A percentile compares a stretch with the other conserved stretches of the same genome.
Conservation (phyloP, 495 filamentous ascomycete species). For the Penicillium longicatenatum region DNA sequence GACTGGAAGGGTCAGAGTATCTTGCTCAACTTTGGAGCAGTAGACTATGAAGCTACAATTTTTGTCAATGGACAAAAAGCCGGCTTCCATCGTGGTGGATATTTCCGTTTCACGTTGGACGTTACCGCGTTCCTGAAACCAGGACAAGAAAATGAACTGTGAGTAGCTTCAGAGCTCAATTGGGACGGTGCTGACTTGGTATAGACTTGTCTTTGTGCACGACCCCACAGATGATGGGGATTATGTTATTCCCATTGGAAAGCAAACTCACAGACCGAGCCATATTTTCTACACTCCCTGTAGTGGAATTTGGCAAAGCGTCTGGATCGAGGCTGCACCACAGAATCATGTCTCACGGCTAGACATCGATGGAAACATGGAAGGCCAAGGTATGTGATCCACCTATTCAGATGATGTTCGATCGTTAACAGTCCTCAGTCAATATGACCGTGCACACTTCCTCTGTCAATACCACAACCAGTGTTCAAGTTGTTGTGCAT, state of each 20-base stretch:
- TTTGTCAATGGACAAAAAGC: slow-evolving; percentile 60
- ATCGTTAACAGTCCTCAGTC: slow-evolving; percentile 38
- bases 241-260: slow-evolving; percentile 63
- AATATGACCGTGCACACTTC: slow-evolving; percentile 51
- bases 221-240: slow-evolving; percentile 62
- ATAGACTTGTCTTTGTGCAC: slow-evolving; percentile 60
- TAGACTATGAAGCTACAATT: slow-evolving; percentile 67
- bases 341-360: slow-evolving; percentile 55
- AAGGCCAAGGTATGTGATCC: slow-evolving; percentile 54
- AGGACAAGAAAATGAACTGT: slow-evolving; percentile 55
- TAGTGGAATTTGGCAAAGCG: slow-evolving; percentile 69
- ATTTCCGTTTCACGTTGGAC: slow-evolving; percentile 62
- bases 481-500: slow-evolving; percentile 46
- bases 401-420: slow-evolving; percentile 1
- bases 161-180: slow-evolving; percentile 17
- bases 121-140: slow-evolving; percentile 50
- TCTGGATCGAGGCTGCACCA: slow-evolving; percentile 66
- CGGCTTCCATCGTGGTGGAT: slow-evolving; percentile 61
- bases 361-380: slow-evolving; percentile 58
- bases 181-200: slow-evolving; percentile 8
- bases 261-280: slow-evolving; percentile 57
- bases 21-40: slow-evolving; percentile 67
- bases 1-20: slow-evolving; percentile 48
- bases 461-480: slow-evolving; percentile 20
- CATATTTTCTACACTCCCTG: slow-evolving; percentile 74